phyloP scores from a whole-genome alignment of 768 basidiomycete species.

The Erythrobasidium yunnanense region DNA sequence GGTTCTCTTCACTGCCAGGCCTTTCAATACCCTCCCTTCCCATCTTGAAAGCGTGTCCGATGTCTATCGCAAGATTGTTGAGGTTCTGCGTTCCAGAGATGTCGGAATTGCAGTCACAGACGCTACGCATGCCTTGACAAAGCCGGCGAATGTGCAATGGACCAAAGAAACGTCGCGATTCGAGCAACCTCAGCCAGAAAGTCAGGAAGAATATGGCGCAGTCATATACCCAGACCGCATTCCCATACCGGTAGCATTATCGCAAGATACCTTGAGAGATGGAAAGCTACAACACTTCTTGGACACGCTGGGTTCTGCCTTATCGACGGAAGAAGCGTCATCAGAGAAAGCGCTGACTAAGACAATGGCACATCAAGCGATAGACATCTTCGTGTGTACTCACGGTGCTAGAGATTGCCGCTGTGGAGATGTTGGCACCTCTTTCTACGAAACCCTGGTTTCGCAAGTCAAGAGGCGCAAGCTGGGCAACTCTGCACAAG shows the following conservation, averaged over 20 bases:
- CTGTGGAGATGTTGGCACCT: conserved; percentile 37
- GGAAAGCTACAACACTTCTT: conserved; percentile 25
- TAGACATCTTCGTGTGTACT: conserved; percentile 30
- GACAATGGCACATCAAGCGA: not conserved
- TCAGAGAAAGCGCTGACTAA: not conserved
- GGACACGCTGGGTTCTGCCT: not conserved
- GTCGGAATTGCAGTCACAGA: not conserved
- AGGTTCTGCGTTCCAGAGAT: not conserved
- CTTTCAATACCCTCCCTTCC: conserved; percentile 29
- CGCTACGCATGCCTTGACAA: not conserved
- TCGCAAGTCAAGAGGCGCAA: conserved; percentile 22
- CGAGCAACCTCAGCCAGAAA: conserved; percentile 15
- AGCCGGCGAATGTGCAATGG: conserved; percentile 3
- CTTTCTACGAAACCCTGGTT: conserved; percentile 33
- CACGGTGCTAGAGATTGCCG: conserved; percentile 38
- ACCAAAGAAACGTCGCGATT: conserved; percentile 17
- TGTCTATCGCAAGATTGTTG: conserved; percentile 25
- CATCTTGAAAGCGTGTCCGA: conserved; percentile 33
- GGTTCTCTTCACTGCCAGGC: conserved; percentile 32
- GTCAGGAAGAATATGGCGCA: conserved; percentile 22
- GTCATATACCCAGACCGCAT: conserved; percentile 18
- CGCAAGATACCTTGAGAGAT: conserved; percentile 7
- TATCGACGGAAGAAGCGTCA: not conserved
- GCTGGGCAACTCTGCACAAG: conserved; percentile 21
- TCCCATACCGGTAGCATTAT: not conserved